Base-by-base conservation (phyloP, 306 rosid genomes). In the Glycine soja region DNA sequence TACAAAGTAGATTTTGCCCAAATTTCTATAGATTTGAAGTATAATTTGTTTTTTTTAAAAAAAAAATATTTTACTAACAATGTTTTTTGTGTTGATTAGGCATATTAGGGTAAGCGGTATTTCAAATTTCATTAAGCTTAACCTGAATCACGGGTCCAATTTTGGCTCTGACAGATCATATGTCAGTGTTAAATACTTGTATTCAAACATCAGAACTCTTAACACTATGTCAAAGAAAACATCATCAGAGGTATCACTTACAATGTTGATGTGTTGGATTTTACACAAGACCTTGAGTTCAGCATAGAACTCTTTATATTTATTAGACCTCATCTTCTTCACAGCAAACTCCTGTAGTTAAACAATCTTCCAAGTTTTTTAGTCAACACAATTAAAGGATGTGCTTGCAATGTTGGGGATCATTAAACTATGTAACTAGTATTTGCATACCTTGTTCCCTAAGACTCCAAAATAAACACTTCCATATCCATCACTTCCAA, bases 401-500 rank as follows among this genome's bases (percentile, higher is more conserved):
- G n/a, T 64, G 36, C 65, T 53, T 45, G 30, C 79, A 32, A n/a
- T 64, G 46, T 64, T 50, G 43, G 19, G 24, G 46, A 42, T 14
- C 74, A 63, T 48, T 59, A 48, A 46, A 81, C 9, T 85, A 77
- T 4, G 18, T 61, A 61, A 30, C 42, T 5, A 54, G 15, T 59
- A 56, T 70, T 67, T 51, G 45, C 84, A 58, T 90, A 91, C 96
- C 88, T 91, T 82, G 24, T 76, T 70, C 63, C 81, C 87, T 36
- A 93, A 57, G 8, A 81, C 81, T 77, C 94, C 94, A 34, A 70
- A 85, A 83, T 84, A 93, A 72, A 91, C 97, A 14, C 72, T 81
- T 52, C 92, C 97, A 72, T 86, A 91, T 85, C 97, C 96, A 9
- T 92, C 96, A 43, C 65, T 82, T 85, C 97, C 97, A 30, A 93